phyloP scores from a whole-genome alignment of 441 rosid genomes.

The Kokia cookei region DNA sequence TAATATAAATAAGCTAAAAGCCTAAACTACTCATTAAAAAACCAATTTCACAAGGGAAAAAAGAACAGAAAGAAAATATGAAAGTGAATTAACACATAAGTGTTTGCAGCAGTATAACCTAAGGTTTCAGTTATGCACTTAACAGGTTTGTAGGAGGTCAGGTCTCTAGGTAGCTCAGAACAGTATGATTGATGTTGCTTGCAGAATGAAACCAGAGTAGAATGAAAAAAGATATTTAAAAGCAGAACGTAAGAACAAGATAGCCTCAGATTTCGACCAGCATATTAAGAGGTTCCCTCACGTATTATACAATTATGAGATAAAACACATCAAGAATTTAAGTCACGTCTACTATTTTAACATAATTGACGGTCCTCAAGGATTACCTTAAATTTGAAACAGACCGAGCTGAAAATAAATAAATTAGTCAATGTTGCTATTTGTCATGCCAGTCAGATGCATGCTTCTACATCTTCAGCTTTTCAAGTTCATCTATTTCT shows the following conservation, averaged over 20 bases:
- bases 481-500: neutral
- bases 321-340: neutral
- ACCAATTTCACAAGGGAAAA: neutral
- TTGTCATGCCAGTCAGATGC: neutral
- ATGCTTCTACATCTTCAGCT: neutral
- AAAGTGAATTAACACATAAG: no score
- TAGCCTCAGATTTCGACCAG: neutral
- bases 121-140: neutral
- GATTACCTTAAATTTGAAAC: neutral
- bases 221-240: neutral
- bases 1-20: neutral
- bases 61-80: neutral
- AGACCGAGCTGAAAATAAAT: neutral
- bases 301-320: neutral
- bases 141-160: neutral
- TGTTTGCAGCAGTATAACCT: neutral
- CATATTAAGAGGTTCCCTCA: neutral
- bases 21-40: neutral
- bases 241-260: neutral
- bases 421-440: neutral
- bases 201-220: no score
- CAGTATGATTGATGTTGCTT: no score
- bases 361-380: neutral
- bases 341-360: neutral
- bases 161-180: no score